phyloP scores from a whole-genome alignment of 1,139 yeast species.

The Torulaspora pretoriensis region DNA sequence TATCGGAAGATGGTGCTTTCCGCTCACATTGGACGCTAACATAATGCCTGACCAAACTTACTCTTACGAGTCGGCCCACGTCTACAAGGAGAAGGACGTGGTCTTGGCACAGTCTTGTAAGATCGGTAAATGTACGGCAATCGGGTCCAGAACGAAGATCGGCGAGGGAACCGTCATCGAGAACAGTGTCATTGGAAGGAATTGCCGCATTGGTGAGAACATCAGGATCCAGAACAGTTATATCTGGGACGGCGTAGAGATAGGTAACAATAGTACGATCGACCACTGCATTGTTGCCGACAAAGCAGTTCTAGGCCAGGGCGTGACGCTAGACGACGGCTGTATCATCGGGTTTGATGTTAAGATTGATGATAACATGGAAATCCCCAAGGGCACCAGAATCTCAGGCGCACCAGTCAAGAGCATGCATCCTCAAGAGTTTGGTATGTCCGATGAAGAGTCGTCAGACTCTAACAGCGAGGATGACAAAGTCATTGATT shows the following conservation, averaged over 20 bases:
- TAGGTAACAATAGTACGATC: constrained; percentile 61
- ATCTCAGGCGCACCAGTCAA: constrained; percentile 45
- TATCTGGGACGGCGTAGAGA: constrained; percentile 76
- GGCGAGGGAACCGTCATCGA: constrained; percentile 52
- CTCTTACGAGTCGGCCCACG: constrained; percentile 74
- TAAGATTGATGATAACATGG: constrained; percentile 50
- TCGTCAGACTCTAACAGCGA: constrained; percentile 30
- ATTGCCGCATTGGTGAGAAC: constrained; percentile 77
- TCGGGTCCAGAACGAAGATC: constrained; percentile 69
- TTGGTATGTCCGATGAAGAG: constrained; percentile 31
- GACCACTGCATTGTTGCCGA: constrained; percentile 67
- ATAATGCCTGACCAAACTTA: constrained; percentile 66
- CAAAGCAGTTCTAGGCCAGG: constrained; percentile 50
- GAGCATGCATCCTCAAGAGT: constrained; percentile 22
- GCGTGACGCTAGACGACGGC: constrained; percentile 56
- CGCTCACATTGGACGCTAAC: constrained; percentile 84
- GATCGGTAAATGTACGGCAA: constrained; percentile 68
- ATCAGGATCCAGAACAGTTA: constrained; percentile 69
- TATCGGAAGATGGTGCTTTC: constrained; percentile 87
- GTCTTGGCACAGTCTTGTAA: constrained; percentile 90
- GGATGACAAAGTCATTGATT: constrained; percentile 25
- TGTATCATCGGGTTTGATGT: constrained; percentile 79
- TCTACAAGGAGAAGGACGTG: constrained; percentile 79
- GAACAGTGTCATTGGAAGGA: constrained; percentile 76
- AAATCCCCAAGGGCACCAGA: constrained; percentile 48